Base-by-base conservation (phyloP, 495 filamentous ascomycete species). In the Thozetella sp. region DNA sequence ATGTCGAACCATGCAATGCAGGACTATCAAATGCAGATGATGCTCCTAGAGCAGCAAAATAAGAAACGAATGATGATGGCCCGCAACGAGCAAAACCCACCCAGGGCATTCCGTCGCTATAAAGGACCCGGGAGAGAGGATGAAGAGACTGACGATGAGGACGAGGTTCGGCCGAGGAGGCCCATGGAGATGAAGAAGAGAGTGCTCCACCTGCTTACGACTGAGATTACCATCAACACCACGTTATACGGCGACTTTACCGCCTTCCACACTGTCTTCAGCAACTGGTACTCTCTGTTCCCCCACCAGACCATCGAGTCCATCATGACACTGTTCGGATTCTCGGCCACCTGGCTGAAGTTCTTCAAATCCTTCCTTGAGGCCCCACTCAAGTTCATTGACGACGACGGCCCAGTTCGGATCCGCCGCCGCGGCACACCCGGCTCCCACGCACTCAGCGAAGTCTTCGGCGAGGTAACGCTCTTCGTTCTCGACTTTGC, bases 401-500 rank as follows among this genome's bases (percentile, higher is more conserved):
- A 82, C 1, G 86, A 89, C 53, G 81, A 65, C 66, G 22, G 72
- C 76, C 2, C 40, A 67, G 15, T 20, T 48, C 83, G 88, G 2
- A 81, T 70, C 51, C 72, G 82, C 13, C 56, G 60, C 27, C 64
- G 65, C n/a, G 88, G 87, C 2, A 74, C 85, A 12, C 87, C 87
- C 4, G 81, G 84, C 43, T 82, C 83, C 23, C 86, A 90, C 66
- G 74, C 75, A 2, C 71, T 91, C 12, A 86, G 83, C 22, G 76
- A 83, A 46, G 67, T 84, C 40, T 80, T 89, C 48, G 84, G 85
- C 3, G 88, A 91, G 58, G 74, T 77, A 0, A 70, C 88, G 12
- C 70, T 91, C 0, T 90, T 90, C 67, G 86, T 82, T 60, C 78
- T 90, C 68, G 88, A 91, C 61, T 88, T 83, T 57, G 73, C 84